Conservation (phyloP, 192 early-diverging fungal genomes). For the Dimargaris xerosporica region DNA sequence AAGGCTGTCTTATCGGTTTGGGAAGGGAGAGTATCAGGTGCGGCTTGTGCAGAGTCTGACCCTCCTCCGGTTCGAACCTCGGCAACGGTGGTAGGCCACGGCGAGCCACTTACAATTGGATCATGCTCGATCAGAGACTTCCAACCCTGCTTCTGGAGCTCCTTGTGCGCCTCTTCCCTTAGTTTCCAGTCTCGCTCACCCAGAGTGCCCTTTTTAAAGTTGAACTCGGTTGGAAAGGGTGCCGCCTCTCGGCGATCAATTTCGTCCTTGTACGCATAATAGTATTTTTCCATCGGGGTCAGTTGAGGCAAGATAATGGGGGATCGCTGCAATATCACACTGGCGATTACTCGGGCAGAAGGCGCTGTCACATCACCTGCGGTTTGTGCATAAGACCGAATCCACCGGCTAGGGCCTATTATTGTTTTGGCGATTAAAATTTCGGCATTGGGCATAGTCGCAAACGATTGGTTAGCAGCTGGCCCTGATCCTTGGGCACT, state of each 20-base stretch:
- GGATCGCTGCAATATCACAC: conserved; percentile 51
- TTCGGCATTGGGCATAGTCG: not conserved
- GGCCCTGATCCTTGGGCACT: not conserved
- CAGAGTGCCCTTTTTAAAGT: conserved; percentile 63
- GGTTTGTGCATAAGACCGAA: not conserved
- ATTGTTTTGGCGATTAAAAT: not conserved
- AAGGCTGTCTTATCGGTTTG: conserved; percentile 33
- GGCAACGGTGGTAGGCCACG: conserved; percentile 12
- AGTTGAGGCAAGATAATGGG: conserved; percentile 46
- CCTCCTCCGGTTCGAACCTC: not conserved
- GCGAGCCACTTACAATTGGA: not conserved
- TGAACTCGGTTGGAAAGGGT: conserved; percentile 46
- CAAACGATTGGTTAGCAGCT: not conserved
- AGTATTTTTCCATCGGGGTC: conserved; percentile 47
- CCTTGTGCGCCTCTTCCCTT: conserved; percentile 21
- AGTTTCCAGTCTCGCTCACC: conserved; percentile 48
- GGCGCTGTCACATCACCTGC: not conserved
- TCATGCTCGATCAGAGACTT: conserved; percentile 8
- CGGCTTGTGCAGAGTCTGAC: not conserved
- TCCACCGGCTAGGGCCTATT: not conserved
- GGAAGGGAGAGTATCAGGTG: not conserved
- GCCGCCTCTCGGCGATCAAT: conserved; percentile 33
- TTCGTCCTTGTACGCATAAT: conserved; percentile 51
- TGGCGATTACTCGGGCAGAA: conserved; percentile 27
- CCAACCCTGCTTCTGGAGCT: conserved; percentile 17